Percentiles rank a stretch among this genome's conserved stretches.
phyloP scores from a whole-genome alignment of 129 eudicot species.

The Tanacetum coccineum region DNA sequence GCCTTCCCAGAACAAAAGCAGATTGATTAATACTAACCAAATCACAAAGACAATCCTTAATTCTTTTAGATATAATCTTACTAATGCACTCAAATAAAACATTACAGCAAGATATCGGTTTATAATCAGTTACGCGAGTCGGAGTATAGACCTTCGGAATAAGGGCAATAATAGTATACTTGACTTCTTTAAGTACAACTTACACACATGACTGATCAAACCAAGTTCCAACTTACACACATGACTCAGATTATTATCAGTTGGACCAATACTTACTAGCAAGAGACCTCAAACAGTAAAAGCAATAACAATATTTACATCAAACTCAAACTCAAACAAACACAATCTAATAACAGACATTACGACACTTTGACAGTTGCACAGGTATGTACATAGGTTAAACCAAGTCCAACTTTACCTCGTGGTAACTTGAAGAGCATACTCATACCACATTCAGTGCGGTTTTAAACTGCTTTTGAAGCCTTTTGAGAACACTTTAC shows the following conservation, averaged over 20 bases:
- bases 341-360: slow-evolving; percentile 3
- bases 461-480: slow-evolving; percentile 19
- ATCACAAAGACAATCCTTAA: no score
- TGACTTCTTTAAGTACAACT: no score
- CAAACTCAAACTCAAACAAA: slow-evolving; percentile 4
- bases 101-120: no score
- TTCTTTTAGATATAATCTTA: no score
- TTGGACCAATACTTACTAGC: neutral
- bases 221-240: no score
- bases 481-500: slow-evolving; percentile 22
- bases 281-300: neutral
- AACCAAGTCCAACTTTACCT: neutral
- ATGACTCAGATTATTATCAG: neutral
- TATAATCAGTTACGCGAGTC: no score
- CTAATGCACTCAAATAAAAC: no score
- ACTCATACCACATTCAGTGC: slow-evolving; percentile 31
- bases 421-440: neutral
- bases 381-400: neutral
- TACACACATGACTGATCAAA: no score
- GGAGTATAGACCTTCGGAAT: no score
- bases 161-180: no score
- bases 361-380: neutral
- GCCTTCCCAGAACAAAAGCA: no score
- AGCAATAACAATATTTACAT: slow-evolving; percentile 19
- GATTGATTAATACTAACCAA: no score